Conservation (phyloP, 2,329 filamentous ascomycete genomes). For the Ophiostoma perfectum region DNA sequence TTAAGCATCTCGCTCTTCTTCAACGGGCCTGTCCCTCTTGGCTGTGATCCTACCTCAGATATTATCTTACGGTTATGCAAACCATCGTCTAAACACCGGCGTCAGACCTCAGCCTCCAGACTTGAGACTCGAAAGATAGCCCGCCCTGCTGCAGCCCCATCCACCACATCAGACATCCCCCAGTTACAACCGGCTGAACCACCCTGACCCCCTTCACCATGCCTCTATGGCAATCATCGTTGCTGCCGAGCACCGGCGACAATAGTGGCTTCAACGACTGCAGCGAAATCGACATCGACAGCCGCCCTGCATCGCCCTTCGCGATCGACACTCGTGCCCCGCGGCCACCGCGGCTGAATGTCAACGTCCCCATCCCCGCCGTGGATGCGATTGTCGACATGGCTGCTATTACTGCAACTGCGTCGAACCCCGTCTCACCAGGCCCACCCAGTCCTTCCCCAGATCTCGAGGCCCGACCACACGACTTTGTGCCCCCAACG, state of each 20-base stretch:
- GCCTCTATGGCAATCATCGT: slow-evolving; percentile 9
- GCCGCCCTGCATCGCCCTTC: slow-evolving; percentile 14
- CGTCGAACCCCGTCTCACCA: slow-evolving; percentile 52
- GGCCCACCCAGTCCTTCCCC: slow-evolving; percentile 47
- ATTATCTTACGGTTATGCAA: slow-evolving; percentile 8
- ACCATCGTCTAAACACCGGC: neutral
- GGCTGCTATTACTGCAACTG: slow-evolving; percentile 42
- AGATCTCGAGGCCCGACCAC: slow-evolving; percentile 42
- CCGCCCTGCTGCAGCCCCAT: neutral
- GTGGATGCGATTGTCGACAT: slow-evolving; percentile 40
- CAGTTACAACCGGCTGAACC: neutral
- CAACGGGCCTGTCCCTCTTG: neutral
- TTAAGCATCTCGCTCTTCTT: neutral
- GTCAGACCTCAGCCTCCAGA: neutral
- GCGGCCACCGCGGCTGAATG: slow-evolving; percentile 26
- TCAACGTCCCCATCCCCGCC: slow-evolving; percentile 25
- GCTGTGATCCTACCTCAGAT: neutral
- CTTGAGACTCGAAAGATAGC: too few species aligned
- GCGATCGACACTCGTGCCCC: slow-evolving; percentile 27
- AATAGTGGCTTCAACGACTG: neutral
- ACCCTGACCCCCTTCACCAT: neutral
- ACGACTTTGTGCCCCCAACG: slow-evolving; percentile 46
- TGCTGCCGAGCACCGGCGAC: neutral
- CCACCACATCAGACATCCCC: neutral
- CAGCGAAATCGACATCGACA: neutral